These are phyloP conservation scores for Chondrostereum purpureum DNA, from an alignment of 1,284 basidiomycete species.

Conservation along the genomic window DNA sequence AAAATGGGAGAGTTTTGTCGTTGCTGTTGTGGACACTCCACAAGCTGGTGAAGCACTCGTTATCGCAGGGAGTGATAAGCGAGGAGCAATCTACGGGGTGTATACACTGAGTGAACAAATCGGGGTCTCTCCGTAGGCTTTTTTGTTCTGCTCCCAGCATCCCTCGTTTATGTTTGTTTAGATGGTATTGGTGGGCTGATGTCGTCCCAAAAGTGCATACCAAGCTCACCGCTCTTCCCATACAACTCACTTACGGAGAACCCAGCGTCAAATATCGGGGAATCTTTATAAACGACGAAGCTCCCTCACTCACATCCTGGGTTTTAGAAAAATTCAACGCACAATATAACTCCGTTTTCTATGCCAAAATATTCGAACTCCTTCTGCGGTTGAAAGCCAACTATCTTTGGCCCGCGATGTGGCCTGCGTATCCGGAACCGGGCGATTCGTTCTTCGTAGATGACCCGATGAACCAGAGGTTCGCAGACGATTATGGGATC, in stretches of 20 bases:
- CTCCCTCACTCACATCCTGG: constrained; percentile 4
- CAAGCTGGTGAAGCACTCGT: constrained; percentile 2
- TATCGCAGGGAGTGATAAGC: constrained; percentile 9
- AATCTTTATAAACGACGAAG: constrained; percentile 10
- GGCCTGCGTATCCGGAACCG: constrained; percentile 5
- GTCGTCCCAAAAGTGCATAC: constrained; percentile 3
- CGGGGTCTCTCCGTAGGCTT: constrained; percentile 7
- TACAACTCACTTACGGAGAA: constrained; percentile 2
- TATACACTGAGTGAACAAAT: constrained; percentile 10
- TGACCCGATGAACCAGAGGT: constrained; percentile 6
- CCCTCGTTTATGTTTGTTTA: neutral
- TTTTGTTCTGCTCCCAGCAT: neutral
- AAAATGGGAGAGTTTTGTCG: constrained; percentile 8
- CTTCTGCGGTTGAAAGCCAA: constrained; percentile 10
- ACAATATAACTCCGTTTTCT: constrained; percentile 5
- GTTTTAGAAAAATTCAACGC: constrained; percentile 5
- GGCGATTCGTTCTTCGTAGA: constrained; percentile 10
- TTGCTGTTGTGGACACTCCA: constrained; percentile 2
- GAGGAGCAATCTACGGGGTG: constrained; percentile 8
- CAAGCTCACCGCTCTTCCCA: constrained; percentile 6
- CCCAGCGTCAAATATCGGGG: constrained; percentile 8
- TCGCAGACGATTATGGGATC: constrained; percentile 10
- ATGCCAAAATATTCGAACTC: constrained; percentile 8
- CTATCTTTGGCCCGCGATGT: constrained; percentile 9
- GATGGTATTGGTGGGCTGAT: constrained; percentile 11